Conservation (phyloP, 805 yeast species). For the Candida montana region DNA sequence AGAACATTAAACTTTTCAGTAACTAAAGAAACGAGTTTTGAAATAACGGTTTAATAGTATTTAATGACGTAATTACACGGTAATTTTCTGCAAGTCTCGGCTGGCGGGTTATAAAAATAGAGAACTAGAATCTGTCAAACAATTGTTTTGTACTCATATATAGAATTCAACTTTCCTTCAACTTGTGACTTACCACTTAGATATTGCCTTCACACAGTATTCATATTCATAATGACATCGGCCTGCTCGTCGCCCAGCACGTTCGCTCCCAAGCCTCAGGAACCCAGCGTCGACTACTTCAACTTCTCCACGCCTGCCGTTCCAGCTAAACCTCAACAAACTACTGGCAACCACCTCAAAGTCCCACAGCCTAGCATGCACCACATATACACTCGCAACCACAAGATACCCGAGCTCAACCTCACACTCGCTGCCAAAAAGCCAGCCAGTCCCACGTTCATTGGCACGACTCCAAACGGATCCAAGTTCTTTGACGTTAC, state of each 20-base stretch:
- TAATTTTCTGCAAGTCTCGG: not conserved
- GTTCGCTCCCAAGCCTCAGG: not conserved
- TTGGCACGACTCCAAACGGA: conserved; percentile 6
- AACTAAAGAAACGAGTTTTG: too few relatives aligned
- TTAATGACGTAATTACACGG: too few relatives aligned
- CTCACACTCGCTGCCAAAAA: conserved; percentile 4
- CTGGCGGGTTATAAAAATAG: not conserved
- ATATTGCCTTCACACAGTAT: too few relatives aligned
- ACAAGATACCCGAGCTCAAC: conserved; percentile 1
- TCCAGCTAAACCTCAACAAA: not conserved
- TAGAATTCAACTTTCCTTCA: too few relatives aligned
- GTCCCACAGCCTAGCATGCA: not conserved
- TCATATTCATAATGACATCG: not conserved
- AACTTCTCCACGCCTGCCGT: not conserved
- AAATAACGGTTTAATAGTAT: too few relatives aligned
- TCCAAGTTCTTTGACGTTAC: conserved; percentile 13
- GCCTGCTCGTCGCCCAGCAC: not conserved
- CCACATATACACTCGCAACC: not conserved
- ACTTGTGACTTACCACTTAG: too few relatives aligned
- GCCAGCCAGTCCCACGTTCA: conserved; percentile 7
- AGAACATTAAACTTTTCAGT: too few relatives aligned
- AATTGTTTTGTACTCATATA: too few relatives aligned
- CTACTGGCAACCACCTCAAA: not conserved
- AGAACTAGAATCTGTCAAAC: conserved; percentile 1
- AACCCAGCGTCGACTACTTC: conserved; percentile 3